Conservation (phyloP, 306 rosid genomes). For the Ziziphus jujuba region DNA sequence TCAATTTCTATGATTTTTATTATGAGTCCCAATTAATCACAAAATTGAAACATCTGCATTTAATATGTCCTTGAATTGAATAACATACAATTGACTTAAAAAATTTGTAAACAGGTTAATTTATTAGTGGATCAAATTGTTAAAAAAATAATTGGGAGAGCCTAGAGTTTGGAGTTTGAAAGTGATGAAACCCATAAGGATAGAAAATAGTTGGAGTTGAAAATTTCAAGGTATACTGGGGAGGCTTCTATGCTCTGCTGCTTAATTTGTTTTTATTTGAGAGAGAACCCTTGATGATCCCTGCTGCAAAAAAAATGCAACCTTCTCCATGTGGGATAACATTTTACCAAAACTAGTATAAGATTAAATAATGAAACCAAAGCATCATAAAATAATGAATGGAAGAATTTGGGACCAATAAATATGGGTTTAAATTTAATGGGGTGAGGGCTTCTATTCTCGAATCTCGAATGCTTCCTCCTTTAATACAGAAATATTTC, state of each 20-base stretch:
- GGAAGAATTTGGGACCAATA: slow-evolving; percentile 10
- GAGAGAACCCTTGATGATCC: slow-evolving; percentile 30
- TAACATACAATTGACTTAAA: not conserved
- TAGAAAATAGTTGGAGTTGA: slow-evolving; percentile 15
- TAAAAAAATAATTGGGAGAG: slow-evolving; percentile 1
- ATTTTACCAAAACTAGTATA: not conserved
- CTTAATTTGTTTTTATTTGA: slow-evolving; percentile 5
- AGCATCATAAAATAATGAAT: not conserved
- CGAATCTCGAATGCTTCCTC: slow-evolving; percentile 44
- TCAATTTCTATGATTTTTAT: too few species aligned
- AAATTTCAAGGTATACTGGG: slow-evolving; percentile 32
- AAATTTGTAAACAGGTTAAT: not conserved
- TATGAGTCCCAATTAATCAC: not conserved
- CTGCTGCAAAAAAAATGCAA: slow-evolving; percentile 30
- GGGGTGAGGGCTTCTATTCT: slow-evolving; percentile 45
- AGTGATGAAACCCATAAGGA: slow-evolving; percentile 26
- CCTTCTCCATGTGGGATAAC: slow-evolving; percentile 37
- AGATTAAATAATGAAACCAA: slow-evolving; percentile 8
- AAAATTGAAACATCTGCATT: not conserved
- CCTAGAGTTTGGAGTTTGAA: slow-evolving; percentile 27
- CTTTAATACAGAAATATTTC: slow-evolving; percentile 26
- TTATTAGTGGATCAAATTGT: not conserved
- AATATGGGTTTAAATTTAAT: slow-evolving; percentile 18
- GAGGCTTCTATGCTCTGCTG: slow-evolving; percentile 18
- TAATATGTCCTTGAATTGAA: not conserved